phyloP scores from a whole-genome alignment of 805 yeast genomes.

The Sugiyamaella americana region DNA sequence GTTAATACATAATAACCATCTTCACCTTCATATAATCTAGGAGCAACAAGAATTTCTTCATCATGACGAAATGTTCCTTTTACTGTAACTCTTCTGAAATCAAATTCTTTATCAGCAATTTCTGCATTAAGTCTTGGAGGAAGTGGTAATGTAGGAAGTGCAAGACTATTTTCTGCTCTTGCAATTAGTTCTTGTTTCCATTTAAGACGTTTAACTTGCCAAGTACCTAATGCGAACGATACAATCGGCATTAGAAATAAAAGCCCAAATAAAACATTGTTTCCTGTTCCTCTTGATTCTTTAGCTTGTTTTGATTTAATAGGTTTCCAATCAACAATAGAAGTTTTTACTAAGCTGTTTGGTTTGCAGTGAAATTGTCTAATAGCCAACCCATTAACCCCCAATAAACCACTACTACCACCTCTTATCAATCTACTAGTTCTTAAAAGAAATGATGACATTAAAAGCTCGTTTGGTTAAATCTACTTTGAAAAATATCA shows the following conservation, averaged over 20 bases:
- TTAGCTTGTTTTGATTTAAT: constrained; percentile 40
- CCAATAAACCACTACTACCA: no score
- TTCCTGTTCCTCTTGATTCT: constrained; percentile 10
- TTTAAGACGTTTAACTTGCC: constrained; percentile 81
- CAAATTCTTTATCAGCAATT: constrained; percentile 56
- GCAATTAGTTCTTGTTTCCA: constrained; percentile 89
- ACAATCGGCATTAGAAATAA: constrained; percentile 72
- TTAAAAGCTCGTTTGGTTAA: no score
- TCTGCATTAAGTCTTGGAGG: constrained; percentile 55
- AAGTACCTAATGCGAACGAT: constrained; percentile 79
- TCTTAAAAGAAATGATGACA: no score
- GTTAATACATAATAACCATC: constrained; percentile 76
- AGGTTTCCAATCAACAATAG: constrained; percentile 76
- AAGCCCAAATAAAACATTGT: constrained; percentile 36
- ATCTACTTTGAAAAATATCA: no score
- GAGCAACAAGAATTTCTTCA: constrained; percentile 89
- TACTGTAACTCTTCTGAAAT: constrained; percentile 70
- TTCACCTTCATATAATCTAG: constrained; percentile 64
- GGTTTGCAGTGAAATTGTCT: background rate
- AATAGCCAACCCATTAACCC: background rate
- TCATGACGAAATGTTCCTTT: constrained; percentile 77
- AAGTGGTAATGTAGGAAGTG: constrained; percentile 63
- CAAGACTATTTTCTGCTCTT: constrained; percentile 72
- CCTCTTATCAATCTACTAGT: no score
- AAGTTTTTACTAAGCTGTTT: constrained; percentile 16